These are phyloP conservation scores for Podospora pseudopauciseta DNA, from an alignment of 495 filamentous ascomycete species.

Conservation along the genomic window DNA sequence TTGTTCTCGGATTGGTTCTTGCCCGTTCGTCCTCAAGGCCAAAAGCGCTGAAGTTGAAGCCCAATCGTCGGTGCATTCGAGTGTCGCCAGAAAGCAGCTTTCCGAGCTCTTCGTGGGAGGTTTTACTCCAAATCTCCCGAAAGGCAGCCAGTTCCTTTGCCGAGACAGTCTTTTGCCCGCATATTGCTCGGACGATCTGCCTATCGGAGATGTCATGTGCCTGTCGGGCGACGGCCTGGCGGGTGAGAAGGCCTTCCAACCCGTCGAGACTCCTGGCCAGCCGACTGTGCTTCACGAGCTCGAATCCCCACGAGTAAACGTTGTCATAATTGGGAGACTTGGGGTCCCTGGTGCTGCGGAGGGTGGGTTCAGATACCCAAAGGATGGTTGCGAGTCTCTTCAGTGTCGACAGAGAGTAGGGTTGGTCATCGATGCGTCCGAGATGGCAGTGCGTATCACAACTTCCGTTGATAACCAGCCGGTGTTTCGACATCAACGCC, in stretches of 20 bases:
- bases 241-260: background rate
- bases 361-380: conserved; percentile 30
- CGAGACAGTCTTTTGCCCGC: background rate
- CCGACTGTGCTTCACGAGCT: conserved; percentile 25
- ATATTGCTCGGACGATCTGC: conserved; percentile 13
- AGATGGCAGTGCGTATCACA: conserved; percentile 36
- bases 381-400: conserved; percentile 30
- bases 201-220: conserved; percentile 11
- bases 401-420: conserved; percentile 26
- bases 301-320: conserved; percentile 33
- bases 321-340: conserved; percentile 32
- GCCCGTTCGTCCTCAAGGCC: conserved; percentile 33
- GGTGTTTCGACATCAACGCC: conserved; percentile 17
- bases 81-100: conserved; percentile 27
- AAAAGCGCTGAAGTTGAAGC: conserved; percentile 37
- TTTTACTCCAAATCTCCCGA: conserved; percentile 23
- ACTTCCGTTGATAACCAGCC: conserved; percentile 29
- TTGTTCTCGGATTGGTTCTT: conserved; percentile 26
- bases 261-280: conserved; percentile 15
- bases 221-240: background rate
- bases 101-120: conserved; percentile 24
- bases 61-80: conserved; percentile 27
- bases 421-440: conserved; percentile 28
- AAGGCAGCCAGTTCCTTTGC: conserved; percentile 18
- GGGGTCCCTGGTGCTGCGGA: conserved; percentile 33